Base-by-base conservation (phyloP, 1,284 basidiomycete species). In the Sanghuangporus sanghuang region DNA sequence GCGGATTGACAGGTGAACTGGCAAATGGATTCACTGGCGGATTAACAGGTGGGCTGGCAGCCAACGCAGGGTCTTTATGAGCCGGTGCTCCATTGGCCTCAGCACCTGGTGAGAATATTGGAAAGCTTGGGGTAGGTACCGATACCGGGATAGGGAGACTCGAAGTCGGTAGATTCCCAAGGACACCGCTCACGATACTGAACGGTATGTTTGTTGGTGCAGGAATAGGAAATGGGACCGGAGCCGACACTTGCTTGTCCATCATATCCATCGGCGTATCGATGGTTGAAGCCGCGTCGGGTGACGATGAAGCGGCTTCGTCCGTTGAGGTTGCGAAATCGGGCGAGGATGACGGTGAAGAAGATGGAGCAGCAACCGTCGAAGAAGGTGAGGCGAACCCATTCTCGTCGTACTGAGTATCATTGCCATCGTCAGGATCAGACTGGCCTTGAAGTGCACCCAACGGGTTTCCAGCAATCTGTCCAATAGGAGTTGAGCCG, bases 331-430 rank as follows among this genome's bases (percentile, higher is more conserved):
- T 46, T 14, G 57, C 53, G 18, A 32, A 14, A 23, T 40, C 53
- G 11, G 63, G 63, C 9, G 63, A 64, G 6, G 63, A 61, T 32
- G 59, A 52, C n/a, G 63, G 63, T 6, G 63, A 64, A 14, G 63
- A 61, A 18, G 59, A 52, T 14, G 63, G 63, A 1, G 63, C 53
- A 44, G 59, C 63, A 14, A 46, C 32, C 32, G 59, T 64, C 40
- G 63, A 64, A 8, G 63, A 64, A 1, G 63, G 63, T 11, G 63
- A 64, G 18, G 42, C 44, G 11, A 18, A 18, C 36, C 54, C 49
- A 36, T 38, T 32, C 9, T 36, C 40, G 7, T 8, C 35, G 8
- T 38, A 40, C 16, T 44, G 18, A 21, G 42, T 53, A 21, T 56
- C 53, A 21, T 57, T 42, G 18, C 23, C 11, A 36, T 54, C 40